Conservation (phyloP, 148 eudicot species). For the Rhododendron ferrugineum region DNA sequence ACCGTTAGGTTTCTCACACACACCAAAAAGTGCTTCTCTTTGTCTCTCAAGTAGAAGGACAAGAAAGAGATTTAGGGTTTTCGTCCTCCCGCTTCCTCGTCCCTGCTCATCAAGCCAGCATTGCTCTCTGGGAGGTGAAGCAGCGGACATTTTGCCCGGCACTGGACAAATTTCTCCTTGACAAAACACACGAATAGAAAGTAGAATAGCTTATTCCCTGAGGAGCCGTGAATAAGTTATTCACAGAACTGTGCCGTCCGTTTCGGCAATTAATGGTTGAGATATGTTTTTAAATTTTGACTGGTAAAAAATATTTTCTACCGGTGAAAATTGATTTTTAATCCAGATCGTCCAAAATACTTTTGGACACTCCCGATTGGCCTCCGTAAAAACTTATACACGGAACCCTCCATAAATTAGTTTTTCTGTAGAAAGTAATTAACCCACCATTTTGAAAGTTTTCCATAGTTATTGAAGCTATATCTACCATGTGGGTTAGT, state of each 20-base stretch:
- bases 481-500: conserved; percentile 32
- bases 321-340: too few species aligned
- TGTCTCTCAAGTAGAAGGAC: neutral
- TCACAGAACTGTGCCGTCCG: too few species aligned
- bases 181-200: neutral
- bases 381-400: too few species aligned
- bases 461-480: conserved; percentile 14
- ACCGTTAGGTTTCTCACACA: neutral
- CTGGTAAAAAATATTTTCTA: too few species aligned
- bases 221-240: too few species aligned
- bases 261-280: too few species aligned
- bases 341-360: too few species aligned
- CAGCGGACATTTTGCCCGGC: neutral
- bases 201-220: neutral
- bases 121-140: neutral
- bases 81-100: neutral
- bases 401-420: too few species aligned
- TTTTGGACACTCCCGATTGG: too few species aligned
- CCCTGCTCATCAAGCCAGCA: neutral
- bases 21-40: neutral
- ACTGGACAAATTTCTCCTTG: neutral
- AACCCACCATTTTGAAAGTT: neutral
- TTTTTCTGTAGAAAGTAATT: too few species aligned
- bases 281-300: too few species aligned
- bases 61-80: neutral